Evolutionary conservation across 2,329 filamentous ascomycete species (phyloP).

Genomic region (Cordyceps farinosa): DNA sequence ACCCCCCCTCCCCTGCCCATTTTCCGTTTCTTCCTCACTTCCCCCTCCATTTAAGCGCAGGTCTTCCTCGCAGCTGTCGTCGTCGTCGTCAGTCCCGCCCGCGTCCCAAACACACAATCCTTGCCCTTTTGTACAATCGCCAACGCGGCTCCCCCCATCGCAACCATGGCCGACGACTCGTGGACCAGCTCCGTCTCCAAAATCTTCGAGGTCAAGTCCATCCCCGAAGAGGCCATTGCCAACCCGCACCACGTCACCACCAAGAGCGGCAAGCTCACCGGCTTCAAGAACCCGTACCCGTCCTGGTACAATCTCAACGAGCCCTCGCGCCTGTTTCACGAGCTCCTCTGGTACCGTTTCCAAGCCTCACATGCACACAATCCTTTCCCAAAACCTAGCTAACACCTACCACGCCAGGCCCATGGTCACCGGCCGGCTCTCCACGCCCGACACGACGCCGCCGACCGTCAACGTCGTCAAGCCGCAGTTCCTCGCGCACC

Average conservation of each 20-base stretch:
- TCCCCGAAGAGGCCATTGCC: constrained; percentile 40
- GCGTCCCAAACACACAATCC: too few relatives aligned
- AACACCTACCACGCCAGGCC: constrained; percentile 27
- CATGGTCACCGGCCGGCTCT: constrained; percentile 38
- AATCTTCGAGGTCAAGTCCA: constrained; percentile 20
- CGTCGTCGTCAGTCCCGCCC: too few relatives aligned
- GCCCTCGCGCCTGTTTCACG: constrained; percentile 17
- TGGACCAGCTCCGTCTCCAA: constrained; percentile 14
- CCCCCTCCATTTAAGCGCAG: too few relatives aligned
- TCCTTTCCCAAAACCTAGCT: not conserved
- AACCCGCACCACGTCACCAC: constrained; percentile 48
- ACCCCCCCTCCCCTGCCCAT: not conserved
- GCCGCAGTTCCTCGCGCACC: constrained; percentile 62
- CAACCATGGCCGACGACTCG: constrained; percentile 8
- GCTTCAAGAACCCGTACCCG: constrained; percentile 51
- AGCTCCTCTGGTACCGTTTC: constrained; percentile 4
- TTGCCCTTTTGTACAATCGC: too few relatives aligned
- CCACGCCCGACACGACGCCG: constrained; percentile 57
- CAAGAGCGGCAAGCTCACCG: constrained; percentile 34
- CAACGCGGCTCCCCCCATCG: too few relatives aligned
- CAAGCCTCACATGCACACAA: not conserved
- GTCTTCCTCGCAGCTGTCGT: too few relatives aligned
- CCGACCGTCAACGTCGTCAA: constrained; percentile 64
- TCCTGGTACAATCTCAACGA: constrained; percentile 34
- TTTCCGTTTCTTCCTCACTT: not conserved